Base-by-base conservation (phyloP, 371 early-diverging fungal species). In the Haplosporangium sp. region DNA sequence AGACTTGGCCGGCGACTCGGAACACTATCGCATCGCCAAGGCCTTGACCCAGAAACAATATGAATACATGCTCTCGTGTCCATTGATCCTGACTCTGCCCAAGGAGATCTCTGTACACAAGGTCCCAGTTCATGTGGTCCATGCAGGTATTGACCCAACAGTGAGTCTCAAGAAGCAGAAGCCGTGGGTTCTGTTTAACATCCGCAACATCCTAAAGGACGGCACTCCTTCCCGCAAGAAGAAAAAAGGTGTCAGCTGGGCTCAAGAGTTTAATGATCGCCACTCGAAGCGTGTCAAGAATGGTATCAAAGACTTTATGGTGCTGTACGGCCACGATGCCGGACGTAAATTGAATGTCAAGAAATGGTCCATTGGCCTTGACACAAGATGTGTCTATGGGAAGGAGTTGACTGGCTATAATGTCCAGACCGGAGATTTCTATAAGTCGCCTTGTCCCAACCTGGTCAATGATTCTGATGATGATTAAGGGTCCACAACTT, bases 301-400 rank as follows among this genome's bases (percentile, higher is more conserved):
- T 7, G 68, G 29, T 3, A 14, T 55, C 5, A n/a, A 77, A 82
- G 51, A 80, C 57, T 55, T 64, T 55, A 13, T 67, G 52, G 54
- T 90, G 12, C 84, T 86, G 36, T 93, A 93, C 69, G 94, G 94
- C 1, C 94, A 93, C 70, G 91, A 89, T 53, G 88, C 94, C 2
- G 69, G 85, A 0, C 82, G 91, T 18, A 86, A 86, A 12, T 74
- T 93, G 57, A 84, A 87, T 42, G 57, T 91, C 7, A 81, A 86
- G 55, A 36, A 70, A 1, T 81, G 82, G 57, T 83, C 90, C 0
- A 83, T 86, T 67, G 93, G 94, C 5, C 48, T 92, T 2, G 93
- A 93, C 55, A 87, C 85, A 5, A 90, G 91, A 5, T 92, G 93
- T 69, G 92, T 91, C 3, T 85, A 90, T 64, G 94, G 93, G 16